phyloP scores from a whole-genome alignment of 805 yeast genomes.

The Blastobotrys robertii region DNA sequence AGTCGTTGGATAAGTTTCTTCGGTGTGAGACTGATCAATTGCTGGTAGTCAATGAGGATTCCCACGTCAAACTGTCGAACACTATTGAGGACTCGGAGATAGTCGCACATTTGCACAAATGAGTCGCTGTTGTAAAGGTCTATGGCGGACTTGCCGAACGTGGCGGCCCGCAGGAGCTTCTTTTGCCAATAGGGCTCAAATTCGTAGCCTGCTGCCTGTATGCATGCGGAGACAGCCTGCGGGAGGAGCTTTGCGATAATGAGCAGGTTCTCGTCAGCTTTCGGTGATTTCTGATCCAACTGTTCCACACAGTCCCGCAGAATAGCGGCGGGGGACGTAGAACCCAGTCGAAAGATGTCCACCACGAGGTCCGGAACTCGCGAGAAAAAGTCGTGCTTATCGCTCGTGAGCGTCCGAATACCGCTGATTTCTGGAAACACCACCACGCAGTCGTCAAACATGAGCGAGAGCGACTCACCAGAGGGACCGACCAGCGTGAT shows the following conservation, averaged over 20 bases:
- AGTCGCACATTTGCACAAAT: slow-evolving; percentile 54
- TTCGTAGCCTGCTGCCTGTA: slow-evolving; percentile 68
- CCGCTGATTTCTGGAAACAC: slow-evolving; percentile 57
- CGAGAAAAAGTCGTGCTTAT: slow-evolving; percentile 49
- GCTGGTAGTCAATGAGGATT: slow-evolving; percentile 50
- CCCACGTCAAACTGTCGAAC: slow-evolving; percentile 59
- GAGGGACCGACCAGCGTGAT: slow-evolving; percentile 61
- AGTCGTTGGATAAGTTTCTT: slow-evolving; percentile 48
- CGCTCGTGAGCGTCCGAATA: slow-evolving; percentile 49
- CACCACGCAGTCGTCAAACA: slow-evolving; percentile 29
- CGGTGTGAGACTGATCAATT: slow-evolving; percentile 44
- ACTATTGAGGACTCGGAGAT: slow-evolving; percentile 58
- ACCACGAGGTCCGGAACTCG: slow-evolving; percentile 50
- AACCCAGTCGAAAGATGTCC: slow-evolving; percentile 71
- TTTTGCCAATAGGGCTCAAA: slow-evolving; percentile 75
- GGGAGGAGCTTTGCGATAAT: slow-evolving; percentile 39
- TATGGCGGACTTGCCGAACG: slow-evolving; percentile 67
- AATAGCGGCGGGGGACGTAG: slow-evolving; percentile 73
- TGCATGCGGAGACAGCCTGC: slow-evolving; percentile 60
- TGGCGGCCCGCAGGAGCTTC: slow-evolving; percentile 64
- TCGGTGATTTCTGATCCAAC: slow-evolving; percentile 58
- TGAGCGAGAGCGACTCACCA: slow-evolving; percentile 28
- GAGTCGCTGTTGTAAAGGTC: slow-evolving; percentile 47
- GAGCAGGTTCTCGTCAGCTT: slow-evolving; percentile 68
- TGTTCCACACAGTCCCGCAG: slow-evolving; percentile 69